Conservation (phyloP, 148 eudicot genomes). For the Vaccinium corymbosum region DNA sequence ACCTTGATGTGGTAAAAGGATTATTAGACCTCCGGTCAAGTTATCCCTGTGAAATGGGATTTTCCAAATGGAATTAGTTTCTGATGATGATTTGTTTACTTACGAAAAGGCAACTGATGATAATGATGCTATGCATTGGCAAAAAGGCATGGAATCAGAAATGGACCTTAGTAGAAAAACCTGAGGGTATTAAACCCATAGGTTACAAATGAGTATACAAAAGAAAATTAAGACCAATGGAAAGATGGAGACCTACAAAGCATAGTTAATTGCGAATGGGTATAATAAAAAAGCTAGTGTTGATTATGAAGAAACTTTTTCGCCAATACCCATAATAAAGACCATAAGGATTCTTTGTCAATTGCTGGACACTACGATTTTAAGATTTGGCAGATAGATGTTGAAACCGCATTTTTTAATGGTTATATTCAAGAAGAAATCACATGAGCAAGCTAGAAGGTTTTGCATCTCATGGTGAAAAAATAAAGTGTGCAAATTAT, state of each 20-base stretch:
- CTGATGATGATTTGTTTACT: neutral
- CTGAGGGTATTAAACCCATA: neutral
- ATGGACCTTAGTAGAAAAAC: neutral
- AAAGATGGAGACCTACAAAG: neutral
- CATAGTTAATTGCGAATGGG: no score
- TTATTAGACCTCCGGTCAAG: neutral
- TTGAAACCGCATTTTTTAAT: neutral
- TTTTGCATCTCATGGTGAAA: neutral
- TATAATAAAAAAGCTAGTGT: neutral
- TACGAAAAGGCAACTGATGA: neutral
- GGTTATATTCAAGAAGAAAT: constrained; percentile 1
- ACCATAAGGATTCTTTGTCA: neutral
- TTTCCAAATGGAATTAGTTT: neutral
- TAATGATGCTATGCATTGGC: neutral
- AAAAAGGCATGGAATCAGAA: neutral
- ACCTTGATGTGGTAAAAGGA: neutral
- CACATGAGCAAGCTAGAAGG: neutral
- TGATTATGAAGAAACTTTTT: neutral
- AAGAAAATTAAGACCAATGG: neutral
- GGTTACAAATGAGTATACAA: neutral
- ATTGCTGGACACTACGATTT: neutral
- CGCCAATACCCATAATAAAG: neutral
- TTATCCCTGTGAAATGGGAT: neutral
- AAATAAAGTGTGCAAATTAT: neutral
- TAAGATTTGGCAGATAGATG: neutral